Conservation (phyloP, 495 filamentous ascomycete genomes). For the Penicillium samsonianum region DNA sequence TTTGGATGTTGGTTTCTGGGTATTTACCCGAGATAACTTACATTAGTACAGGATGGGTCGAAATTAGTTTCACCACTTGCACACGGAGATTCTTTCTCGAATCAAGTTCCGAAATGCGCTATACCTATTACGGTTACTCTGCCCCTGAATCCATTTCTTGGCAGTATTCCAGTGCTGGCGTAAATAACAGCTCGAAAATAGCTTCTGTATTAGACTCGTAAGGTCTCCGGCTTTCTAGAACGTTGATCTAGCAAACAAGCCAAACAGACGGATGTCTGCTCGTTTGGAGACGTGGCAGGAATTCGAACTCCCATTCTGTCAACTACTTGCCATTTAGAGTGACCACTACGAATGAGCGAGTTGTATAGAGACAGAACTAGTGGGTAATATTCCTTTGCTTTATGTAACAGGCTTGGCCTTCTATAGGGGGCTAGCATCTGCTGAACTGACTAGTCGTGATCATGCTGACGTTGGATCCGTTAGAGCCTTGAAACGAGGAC, state of each 20-base stretch:
- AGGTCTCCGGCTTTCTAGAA: conserved; percentile 9
- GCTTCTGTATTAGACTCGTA: conserved; percentile 15
- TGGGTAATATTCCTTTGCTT: conserved; percentile 13
- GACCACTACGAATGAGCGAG: neutral
- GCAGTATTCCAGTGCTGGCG: conserved; percentile 11
- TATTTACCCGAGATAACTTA: too few relatives aligned
- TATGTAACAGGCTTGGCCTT: conserved; percentile 13
- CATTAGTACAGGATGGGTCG: conserved; percentile 11
- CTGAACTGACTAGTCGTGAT: conserved; percentile 13
- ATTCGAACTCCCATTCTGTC: conserved; percentile 6
- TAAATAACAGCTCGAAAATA: conserved; percentile 20
- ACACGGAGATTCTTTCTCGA: conserved; percentile 24
- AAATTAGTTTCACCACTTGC: conserved; percentile 7
- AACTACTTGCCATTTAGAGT: too few relatives aligned
- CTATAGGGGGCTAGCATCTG: conserved; percentile 7
- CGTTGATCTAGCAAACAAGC: conserved; percentile 7
- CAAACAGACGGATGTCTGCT: conserved; percentile 10
- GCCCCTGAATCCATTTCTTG: conserved; percentile 13
- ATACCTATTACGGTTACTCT: conserved; percentile 19
- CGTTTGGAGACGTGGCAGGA: conserved; percentile 11
- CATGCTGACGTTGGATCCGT: conserved; percentile 11
- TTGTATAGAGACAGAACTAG: conserved; percentile 18
- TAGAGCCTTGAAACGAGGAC: conserved; percentile 1
- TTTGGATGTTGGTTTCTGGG: too few relatives aligned
- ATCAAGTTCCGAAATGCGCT: conserved; percentile 20